phyloP scores from a whole-genome alignment of 2,329 filamentous ascomycete genomes.

The Scedosporium boydii region DNA sequence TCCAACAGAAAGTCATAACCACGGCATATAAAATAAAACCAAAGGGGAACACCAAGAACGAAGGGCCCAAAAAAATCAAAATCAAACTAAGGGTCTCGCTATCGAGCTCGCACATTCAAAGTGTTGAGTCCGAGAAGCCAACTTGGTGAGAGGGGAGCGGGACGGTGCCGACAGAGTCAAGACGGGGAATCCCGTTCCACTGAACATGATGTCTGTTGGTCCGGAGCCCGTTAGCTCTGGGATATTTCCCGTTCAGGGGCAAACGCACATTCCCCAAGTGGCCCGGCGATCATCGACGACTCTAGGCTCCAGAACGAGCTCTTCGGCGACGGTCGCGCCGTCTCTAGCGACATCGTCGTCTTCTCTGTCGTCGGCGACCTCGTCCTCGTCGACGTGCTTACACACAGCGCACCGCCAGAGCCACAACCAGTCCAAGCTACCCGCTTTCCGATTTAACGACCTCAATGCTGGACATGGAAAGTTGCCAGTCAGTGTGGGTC shows the following conservation, averaged over 20 bases:
- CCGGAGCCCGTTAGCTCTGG: not conserved
- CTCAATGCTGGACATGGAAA: conserved; percentile 18
- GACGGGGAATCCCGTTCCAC: not conserved
- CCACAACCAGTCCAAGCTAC: conserved; percentile 46
- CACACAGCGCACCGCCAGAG: conserved; percentile 34
- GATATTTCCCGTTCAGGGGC: not conserved
- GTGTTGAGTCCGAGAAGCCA: not conserved
- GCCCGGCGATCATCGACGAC: not conserved
- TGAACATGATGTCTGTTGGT: conserved; percentile 2
- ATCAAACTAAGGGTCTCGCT: not conserved
- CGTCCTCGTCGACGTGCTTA: not conserved
- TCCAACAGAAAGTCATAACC: not conserved
- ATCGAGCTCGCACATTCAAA: not conserved
- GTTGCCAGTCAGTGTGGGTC: not conserved
- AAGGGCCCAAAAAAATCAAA: not conserved
- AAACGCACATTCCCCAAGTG: not conserved
- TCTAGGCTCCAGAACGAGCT: conserved; percentile 4
- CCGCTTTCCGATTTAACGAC: conserved; percentile 45
- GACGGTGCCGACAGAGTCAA: not conserved
- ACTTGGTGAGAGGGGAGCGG: not conserved
- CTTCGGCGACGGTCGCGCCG: not conserved
- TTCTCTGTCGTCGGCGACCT: conserved; percentile 1
- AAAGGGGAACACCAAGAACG: not conserved
- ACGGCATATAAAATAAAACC: too few species aligned
- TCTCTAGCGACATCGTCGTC: not conserved